These are phyloP conservation scores for Dinochytrium kinnereticum DNA, from an alignment of 371 early-diverging fungal species.

Conservation along the genomic window DNA sequence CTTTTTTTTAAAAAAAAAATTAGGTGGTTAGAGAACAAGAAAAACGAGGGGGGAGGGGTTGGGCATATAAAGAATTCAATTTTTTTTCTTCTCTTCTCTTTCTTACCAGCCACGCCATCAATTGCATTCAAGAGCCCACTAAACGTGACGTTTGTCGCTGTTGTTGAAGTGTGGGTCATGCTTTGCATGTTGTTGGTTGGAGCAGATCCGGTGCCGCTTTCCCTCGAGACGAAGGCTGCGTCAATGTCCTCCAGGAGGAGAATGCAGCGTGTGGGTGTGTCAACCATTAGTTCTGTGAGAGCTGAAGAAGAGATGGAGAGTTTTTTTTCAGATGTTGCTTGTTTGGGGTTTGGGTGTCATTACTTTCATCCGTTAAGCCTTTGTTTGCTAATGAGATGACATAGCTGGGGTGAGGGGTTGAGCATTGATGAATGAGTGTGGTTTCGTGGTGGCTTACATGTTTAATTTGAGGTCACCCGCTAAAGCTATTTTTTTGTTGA, in stretches of 20 bases:
- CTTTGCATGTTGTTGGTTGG: neutral
- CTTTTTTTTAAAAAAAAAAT: conserved; percentile 19
- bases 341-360: no score
- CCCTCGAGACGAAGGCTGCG: conserved; percentile 52
- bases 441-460: conserved; percentile 59
- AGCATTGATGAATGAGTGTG: conserved; percentile 39
- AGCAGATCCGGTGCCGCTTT: conserved; percentile 22
- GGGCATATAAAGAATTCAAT: neutral
- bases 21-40: no score
- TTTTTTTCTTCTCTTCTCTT: neutral
- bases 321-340: no score
- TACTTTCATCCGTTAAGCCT: conserved; percentile 16
- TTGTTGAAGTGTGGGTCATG: neutral
- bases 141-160: conserved; percentile 29
- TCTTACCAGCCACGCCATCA: conserved; percentile 72
- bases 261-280: conserved; percentile 56
- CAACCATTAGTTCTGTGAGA: conserved; percentile 48
- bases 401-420: conserved; percentile 8
- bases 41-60: conserved; percentile 36
- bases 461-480: conserved; percentile 60
- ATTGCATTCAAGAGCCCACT: conserved; percentile 78
- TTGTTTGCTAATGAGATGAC: conserved; percentile 37
- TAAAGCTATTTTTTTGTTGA: no score
- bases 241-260: conserved; percentile 55
- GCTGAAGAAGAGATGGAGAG: conserved; percentile 30